Evolutionary conservation across 108 stramenopile genomes (phyloP).

Genomic region (Pseudonitzschia multistriata): DNA sequence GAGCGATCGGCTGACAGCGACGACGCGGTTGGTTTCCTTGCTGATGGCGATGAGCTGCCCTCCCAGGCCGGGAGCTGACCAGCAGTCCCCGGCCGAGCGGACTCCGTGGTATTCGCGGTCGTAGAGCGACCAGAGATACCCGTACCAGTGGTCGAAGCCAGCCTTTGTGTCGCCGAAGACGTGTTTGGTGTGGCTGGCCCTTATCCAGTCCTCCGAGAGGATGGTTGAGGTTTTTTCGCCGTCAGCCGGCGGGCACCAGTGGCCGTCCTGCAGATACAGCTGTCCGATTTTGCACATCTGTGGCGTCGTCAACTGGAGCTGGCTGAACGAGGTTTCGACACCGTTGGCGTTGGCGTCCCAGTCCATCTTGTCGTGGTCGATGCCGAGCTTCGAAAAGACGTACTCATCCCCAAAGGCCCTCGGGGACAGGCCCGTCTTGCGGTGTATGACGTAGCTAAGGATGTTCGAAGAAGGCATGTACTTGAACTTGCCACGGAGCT

Average conservation of each 20-base stretch:
- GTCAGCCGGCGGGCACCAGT: background rate
- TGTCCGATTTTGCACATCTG: constrained; percentile 2
- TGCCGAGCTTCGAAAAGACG: background rate
- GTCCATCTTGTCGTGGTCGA: background rate
- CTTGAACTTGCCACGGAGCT: background rate
- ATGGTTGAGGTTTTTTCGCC: no score
- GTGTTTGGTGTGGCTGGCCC: background rate
- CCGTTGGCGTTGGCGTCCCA: background rate
- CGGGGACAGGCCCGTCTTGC: background rate
- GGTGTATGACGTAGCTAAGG: background rate
- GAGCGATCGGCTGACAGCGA: background rate
- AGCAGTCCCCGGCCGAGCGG: background rate
- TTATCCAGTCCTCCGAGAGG: background rate
- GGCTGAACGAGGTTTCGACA: background rate
- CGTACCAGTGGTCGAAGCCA: constrained; percentile 4
- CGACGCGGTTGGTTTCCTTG: background rate
- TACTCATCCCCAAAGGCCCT: background rate
- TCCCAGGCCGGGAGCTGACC: background rate
- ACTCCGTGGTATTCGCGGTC: background rate
- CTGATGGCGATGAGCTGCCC: background rate
- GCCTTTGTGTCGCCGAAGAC: background rate
- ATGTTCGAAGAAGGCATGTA: background rate
- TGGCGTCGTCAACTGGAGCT: background rate
- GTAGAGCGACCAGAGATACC: constrained; percentile 1
- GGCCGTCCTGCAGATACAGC: background rate